Evolutionary conservation across 805 yeast species (phyloP), one percentile per base, ranked within the genome.

Genomic region (Komagataella pastoris): DNA sequence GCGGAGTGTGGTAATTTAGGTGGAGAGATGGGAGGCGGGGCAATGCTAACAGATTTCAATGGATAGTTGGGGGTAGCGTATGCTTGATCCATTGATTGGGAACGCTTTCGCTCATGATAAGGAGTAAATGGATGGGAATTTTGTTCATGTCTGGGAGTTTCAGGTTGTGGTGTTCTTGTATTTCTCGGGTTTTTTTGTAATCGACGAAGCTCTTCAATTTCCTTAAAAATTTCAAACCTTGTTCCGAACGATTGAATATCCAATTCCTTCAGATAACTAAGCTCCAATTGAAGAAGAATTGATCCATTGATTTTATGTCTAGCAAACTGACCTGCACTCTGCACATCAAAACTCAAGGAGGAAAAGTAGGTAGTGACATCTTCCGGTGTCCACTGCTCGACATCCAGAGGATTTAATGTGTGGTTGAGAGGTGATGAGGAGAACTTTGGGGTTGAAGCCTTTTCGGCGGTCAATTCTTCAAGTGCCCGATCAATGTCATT

Each of bases 241-340:
- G 97, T 90, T 24, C 99, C 99, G 69, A 93, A 93, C 3, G 96
- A 86, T 49, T 80, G 75, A 50, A 93, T 91, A 52, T 90, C 99
- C 53, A 93, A 71, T 65, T 93, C 99, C 64, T 91, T 93, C 60
- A 93, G 74, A 60, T 86, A 86, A 1, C 88, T 76, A 55, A 91
- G 73, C 60, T 91, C 97, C 55, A 93, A 73, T 65, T 90, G 95
- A 51, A 93, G 72, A 47, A 93, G 67, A 51, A 93, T 91, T 5
- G 80, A 70, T 24, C 99, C 99, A 1, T 90, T 83, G 54, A 93
- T 88, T 59, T 89, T 88, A 66, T 93, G 98, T 58, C 82, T 79
- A 5, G 83, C 80, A 65, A 93, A 93, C 60, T 85, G 81, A 1
- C 85, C 81, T 1, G 95, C 83, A n/a, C 85, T 78, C 23, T 75